Percentiles rank a stretch among this genome's conserved stretches.
Conservation (phyloP, 768 basidiomycete species). For the Cyclocybe aegerita region DNA sequence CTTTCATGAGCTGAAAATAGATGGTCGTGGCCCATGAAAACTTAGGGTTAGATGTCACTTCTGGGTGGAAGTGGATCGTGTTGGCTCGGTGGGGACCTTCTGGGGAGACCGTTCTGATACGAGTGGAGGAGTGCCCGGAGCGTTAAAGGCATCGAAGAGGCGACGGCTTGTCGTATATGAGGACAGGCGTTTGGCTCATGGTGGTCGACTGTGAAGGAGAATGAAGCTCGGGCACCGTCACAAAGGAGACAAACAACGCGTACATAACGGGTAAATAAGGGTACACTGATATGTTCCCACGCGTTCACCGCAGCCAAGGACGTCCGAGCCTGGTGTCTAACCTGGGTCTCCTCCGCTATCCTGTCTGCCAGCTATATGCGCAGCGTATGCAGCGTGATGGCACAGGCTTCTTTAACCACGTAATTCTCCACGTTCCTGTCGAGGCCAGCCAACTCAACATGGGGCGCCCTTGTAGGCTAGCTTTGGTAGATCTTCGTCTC, state of each 20-base stretch:
- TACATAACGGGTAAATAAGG: slow-evolving; percentile 21
- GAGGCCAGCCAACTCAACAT: too few relatives aligned
- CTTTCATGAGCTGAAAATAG: slow-evolving; percentile 29
- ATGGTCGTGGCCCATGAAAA: slow-evolving; percentile 32
- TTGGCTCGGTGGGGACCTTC: slow-evolving; percentile 47
- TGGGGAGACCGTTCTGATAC: slow-evolving; percentile 23
- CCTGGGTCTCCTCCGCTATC: too few relatives aligned
- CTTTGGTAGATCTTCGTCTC: too few relatives aligned
- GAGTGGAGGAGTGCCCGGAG: slow-evolving; percentile 43
- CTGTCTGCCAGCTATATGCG: too few relatives aligned
- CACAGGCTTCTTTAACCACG: too few relatives aligned
- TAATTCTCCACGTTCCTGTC: too few relatives aligned
- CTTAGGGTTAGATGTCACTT: slow-evolving; percentile 68
- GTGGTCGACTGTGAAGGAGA: slow-evolving; percentile 8
- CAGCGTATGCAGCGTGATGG: too few relatives aligned
- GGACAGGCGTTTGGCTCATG: slow-evolving; percentile 14
- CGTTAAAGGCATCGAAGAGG: slow-evolving; percentile 42
- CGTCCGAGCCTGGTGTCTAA: neutral
- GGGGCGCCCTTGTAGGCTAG: too few relatives aligned
- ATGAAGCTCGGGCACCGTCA: neutral
- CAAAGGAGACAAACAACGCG: slow-evolving; percentile 20
- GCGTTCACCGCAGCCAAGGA: neutral
- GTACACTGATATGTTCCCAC: neutral
- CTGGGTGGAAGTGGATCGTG: slow-evolving; percentile 42
- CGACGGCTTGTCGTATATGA: slow-evolving; percentile 10